Percentiles rank a stretch among this genome's conserved stretches.
phyloP scores from a whole-genome alignment of 805 yeast genomes.

The Yamadazyma laniorum region DNA sequence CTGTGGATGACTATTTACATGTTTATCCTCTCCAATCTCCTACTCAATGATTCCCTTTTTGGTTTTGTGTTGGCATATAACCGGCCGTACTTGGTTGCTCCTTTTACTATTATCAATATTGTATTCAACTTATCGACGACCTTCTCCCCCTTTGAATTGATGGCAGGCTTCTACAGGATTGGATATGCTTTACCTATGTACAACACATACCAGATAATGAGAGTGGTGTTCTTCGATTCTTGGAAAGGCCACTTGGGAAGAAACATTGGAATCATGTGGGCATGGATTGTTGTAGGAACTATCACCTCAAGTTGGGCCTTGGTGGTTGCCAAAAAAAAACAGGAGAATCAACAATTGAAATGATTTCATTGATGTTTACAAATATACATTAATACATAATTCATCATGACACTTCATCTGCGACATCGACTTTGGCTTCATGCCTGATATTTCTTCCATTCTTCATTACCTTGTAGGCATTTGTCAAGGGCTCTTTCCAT shows the following conservation, averaged over 20 bases:
- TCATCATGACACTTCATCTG: conserved; percentile 16
- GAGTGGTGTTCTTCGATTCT: conserved; percentile 33
- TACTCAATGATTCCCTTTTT: conserved; percentile 26
- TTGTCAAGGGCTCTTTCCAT: conserved; percentile 23
- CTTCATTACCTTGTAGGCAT: conserved; percentile 21
- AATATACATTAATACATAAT: neutral
- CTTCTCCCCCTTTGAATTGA: conserved; percentile 32
- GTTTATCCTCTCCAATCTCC: conserved; percentile 27
- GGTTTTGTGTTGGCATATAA: conserved; percentile 20
- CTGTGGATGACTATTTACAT: conserved; percentile 31
- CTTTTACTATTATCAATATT: conserved; percentile 30
- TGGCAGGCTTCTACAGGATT: conserved; percentile 30
- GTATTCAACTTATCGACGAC: conserved; percentile 31
- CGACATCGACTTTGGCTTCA: conserved; percentile 23
- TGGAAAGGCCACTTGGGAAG: conserved; percentile 33
- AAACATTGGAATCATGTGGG: conserved; percentile 26
- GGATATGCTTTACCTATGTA: conserved; percentile 40
- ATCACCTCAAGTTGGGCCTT: conserved; percentile 6
- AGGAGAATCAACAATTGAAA: no score
- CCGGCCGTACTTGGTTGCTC: conserved; percentile 20
- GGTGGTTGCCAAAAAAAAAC: conserved; percentile 6
- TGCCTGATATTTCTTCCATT: conserved; percentile 19
- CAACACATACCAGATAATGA: conserved; percentile 29
- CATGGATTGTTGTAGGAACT: conserved; percentile 27
- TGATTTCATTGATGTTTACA: no score